Evolutionary conservation across 2,329 filamentous ascomycete species (phyloP).

Genomic region (Cadophora sp.): DNA sequence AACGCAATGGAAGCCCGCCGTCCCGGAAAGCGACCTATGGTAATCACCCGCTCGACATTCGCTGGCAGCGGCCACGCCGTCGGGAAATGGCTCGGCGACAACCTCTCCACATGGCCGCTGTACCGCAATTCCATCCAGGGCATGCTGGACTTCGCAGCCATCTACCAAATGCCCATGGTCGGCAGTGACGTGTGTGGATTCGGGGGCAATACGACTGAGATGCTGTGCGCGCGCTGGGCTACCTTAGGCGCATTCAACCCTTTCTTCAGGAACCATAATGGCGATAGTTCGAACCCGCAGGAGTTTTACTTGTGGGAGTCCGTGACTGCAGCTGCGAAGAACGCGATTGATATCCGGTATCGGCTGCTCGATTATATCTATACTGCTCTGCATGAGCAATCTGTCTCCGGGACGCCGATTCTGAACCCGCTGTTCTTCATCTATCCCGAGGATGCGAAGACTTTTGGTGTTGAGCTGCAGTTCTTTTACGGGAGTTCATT

Average conservation of each 20-base stretch:
- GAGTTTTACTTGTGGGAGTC: slow-evolving; percentile 76
- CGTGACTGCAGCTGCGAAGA: slow-evolving; percentile 68
- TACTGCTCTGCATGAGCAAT: slow-evolving; percentile 69
- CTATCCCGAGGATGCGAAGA: slow-evolving; percentile 62
- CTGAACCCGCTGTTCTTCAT: slow-evolving; percentile 75
- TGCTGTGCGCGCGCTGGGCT: slow-evolving; percentile 79
- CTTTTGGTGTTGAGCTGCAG: slow-evolving; percentile 55
- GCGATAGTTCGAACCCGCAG: slow-evolving; percentile 57
- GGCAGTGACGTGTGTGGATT: slow-evolving; percentile 83
- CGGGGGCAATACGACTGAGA: slow-evolving; percentile 67
- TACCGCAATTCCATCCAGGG: slow-evolving; percentile 65
- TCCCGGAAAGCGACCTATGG: slow-evolving; percentile 67
- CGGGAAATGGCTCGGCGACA: slow-evolving; percentile 67
- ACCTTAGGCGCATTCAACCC: slow-evolving; percentile 74
- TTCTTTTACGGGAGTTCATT: slow-evolving; percentile 58
- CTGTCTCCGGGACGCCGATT: slow-evolving; percentile 67
- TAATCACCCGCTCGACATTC: slow-evolving; percentile 80
- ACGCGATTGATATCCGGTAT: slow-evolving; percentile 76
- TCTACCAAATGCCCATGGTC: slow-evolving; percentile 74
- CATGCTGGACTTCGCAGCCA: slow-evolving; percentile 65
- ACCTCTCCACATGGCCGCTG: slow-evolving; percentile 62
- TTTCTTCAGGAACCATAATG: slow-evolving; percentile 79
- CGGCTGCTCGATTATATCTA: slow-evolving; percentile 81
- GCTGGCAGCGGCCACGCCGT: slow-evolving; percentile 73
- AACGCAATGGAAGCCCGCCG: slow-evolving; percentile 71